A percentile compares a stretch with the other conserved stretches of the same genome.
phyloP scores from a whole-genome alignment of 768 basidiomycete species.

The Trametes cinnabarina region DNA sequence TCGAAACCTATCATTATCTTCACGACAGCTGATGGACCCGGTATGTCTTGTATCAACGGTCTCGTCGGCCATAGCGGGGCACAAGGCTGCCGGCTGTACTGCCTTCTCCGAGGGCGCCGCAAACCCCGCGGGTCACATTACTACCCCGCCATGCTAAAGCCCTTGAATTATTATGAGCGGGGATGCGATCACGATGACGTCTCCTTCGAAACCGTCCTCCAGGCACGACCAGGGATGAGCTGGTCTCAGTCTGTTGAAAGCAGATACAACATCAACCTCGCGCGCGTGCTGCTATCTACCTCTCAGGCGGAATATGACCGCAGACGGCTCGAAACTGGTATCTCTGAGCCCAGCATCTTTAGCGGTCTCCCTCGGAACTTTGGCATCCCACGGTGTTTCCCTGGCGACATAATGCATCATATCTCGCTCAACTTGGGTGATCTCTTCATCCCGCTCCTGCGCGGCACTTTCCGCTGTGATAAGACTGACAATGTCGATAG shows the following conservation, averaged over 20 bases:
- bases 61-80: conserved; percentile 35
- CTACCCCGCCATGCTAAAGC: conserved; percentile 33
- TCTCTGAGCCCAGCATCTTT: conserved; percentile 36
- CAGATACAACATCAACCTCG: too few relatives aligned
- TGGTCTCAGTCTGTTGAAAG: too few relatives aligned
- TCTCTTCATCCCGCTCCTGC: conserved; percentile 34
- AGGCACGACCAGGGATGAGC: neutral
- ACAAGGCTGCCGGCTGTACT: conserved; percentile 37
- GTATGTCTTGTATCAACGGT: conserved; percentile 30
- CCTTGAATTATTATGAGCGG: conserved; percentile 18
- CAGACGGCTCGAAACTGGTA: conserved; percentile 30
- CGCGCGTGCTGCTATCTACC: neutral
- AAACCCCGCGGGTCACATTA: conserved; percentile 31
- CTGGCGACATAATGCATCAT: conserved; percentile 40
- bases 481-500: conserved; percentile 19
- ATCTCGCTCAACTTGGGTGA: conserved; percentile 36
- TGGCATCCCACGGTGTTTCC: conserved; percentile 31
- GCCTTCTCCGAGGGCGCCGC: conserved; percentile 29
- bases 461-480: conserved; percentile 26
- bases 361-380: conserved; percentile 26
- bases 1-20: neutral
- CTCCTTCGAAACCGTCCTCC: conserved; percentile 11
- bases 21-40: conserved; percentile 6
- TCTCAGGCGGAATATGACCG: conserved; percentile 24
- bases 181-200: conserved; percentile 32